Evolutionary conservation across 257 asterid species (phyloP), one percentile per base, ranked within the genome.

Genomic region (Ehretia macrophylla): DNA sequence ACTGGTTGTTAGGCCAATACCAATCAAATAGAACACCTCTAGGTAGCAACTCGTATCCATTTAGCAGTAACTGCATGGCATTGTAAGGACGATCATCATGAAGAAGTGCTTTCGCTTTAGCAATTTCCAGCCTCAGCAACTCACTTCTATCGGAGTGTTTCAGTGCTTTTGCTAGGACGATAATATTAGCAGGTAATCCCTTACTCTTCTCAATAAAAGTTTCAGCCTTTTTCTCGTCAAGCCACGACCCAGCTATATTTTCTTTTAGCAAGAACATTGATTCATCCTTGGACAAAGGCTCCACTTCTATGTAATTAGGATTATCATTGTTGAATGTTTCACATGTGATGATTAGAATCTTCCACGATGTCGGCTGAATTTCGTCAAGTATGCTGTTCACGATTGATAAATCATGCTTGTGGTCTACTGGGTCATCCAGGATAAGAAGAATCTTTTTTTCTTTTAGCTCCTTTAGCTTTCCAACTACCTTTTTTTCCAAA

Each of bases 301-400:
- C 44, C 62, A 79, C 40, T 17, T 39, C 37, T 27, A 27, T 27
- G 35, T 27, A 27, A 8, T 44, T 60, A 32, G 57, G n/a, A 52
- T 21, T 12, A 27, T 27, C 35, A 1, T 27, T 6, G 6, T 27
- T 27, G 42, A 21, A 52, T 45, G 21, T 14, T 10, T 12, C 32
- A 58, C 39, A 60, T 56, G 68, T 42, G 47, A 68, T 68, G 21
- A 68, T 68, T 19, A 68, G 16, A 55, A 53, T 17, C 68, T 61
- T 68, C 35, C 6, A 6, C 35, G 6, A 6, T 17, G 39, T 35
- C 11, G 14, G 44, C 57, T 14, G 10, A 55, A 46, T 13, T 35
- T 27, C 10, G n/a, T 38, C 8, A 55, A n/a, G 37, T 37, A 32
- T 3, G 16, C 11, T 10, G 13, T 52, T 5, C 37, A 50, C 4